A percentile compares a stretch with the other conserved stretches of the same genome.
phyloP scores from a whole-genome alignment of 2,329 filamentous ascomycete species.

The Venturia effusa region DNA sequence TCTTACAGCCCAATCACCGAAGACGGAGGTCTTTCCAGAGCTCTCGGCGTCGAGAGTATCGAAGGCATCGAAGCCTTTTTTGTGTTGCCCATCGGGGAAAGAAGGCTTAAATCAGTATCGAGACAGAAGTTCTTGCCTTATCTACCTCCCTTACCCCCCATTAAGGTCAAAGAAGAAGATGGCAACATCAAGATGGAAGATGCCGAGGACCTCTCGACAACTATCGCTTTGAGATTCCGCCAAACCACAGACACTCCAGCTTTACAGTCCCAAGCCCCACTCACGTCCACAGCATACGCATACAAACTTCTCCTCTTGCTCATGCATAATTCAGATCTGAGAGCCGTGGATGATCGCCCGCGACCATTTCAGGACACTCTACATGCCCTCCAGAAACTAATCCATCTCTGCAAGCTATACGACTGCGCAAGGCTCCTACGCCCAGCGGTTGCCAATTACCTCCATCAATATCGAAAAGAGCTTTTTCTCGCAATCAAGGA shows the following conservation, averaged over 20 bases:
- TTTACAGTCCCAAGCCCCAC: not conserved
- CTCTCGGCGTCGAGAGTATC: not conserved
- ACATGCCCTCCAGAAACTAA: not conserved
- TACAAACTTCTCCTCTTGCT: not conserved
- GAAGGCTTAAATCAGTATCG: not conserved
- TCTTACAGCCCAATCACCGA: not conserved
- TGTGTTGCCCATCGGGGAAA: not conserved
- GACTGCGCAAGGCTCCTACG: not conserved
- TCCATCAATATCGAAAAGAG: not conserved
- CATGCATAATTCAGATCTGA: not conserved
- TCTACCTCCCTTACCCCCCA: not conserved
- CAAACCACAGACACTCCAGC: not conserved
- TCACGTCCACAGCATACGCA: not conserved
- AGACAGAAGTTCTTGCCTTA: not conserved
- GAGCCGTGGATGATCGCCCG: not conserved
- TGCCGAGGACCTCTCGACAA: not conserved
- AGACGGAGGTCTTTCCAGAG: not conserved
- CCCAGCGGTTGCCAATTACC: not conserved
- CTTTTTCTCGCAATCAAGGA: slow-evolving; percentile 1
- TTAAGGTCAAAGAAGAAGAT: not conserved
- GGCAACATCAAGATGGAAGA: not conserved
- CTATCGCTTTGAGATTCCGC: not conserved
- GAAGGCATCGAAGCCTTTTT: not conserved
- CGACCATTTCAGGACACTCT: not conserved
- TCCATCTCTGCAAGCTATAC: not conserved